phyloP scores from a whole-genome alignment of 2,329 filamentous ascomycete genomes.

The Curvularia hawaiiensis region DNA sequence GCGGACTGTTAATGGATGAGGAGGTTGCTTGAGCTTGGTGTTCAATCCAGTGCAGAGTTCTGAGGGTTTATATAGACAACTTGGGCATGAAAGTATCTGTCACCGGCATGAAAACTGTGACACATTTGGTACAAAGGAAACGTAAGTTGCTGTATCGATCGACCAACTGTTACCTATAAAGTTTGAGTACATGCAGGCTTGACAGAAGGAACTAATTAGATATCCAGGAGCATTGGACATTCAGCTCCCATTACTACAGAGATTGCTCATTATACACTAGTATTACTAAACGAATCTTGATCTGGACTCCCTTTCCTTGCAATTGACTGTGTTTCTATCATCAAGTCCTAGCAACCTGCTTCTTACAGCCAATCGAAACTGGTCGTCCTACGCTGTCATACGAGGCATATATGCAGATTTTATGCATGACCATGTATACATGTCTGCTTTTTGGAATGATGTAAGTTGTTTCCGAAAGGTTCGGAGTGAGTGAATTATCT shows the following conservation, averaged over 20 bases:
- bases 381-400: not conserved
- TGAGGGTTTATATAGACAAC: not conserved
- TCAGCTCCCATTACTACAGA: too few relatives aligned
- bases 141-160: too few relatives aligned
- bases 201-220: too few relatives aligned
- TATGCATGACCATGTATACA: not conserved
- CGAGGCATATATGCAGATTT: not conserved
- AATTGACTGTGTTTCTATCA: not conserved
- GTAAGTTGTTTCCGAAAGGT: not conserved
- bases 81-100: not conserved
- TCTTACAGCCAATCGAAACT: not conserved
- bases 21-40: not conserved
- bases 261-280: too few relatives aligned
- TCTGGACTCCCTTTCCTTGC: not conserved
- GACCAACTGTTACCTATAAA: too few relatives aligned
- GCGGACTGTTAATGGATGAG: not conserved
- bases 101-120: not conserved
- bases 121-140: not conserved
- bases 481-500: too few relatives aligned
- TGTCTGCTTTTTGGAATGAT: not conserved
- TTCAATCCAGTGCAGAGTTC: not conserved
- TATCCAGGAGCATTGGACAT: too few relatives aligned
- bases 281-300: too few relatives aligned
- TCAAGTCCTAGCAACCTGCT: too few relatives aligned
- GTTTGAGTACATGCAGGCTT: too few relatives aligned